phyloP scores from a whole-genome alignment of 2,329 filamentous ascomycete genomes.

The Fusarium napiforme region DNA sequence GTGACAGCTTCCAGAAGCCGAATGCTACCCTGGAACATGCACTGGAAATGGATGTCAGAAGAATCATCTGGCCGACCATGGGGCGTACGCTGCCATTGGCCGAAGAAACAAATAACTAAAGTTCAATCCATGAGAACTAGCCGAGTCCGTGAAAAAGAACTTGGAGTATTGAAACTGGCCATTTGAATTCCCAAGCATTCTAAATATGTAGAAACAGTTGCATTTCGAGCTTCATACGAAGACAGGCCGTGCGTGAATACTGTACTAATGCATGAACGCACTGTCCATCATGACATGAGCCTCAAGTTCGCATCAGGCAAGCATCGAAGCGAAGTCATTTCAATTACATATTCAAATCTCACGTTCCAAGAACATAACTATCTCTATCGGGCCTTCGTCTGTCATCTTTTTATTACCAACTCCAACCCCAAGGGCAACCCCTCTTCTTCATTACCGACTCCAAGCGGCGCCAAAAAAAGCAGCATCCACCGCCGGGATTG shows the following conservation, averaged over 20 bases:
- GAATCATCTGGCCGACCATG: not conserved
- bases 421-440: slow-evolving; percentile 16
- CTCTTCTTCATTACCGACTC: slow-evolving; percentile 27
- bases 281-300: slow-evolving; percentile 29
- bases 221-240: not conserved
- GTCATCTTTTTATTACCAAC: slow-evolving; percentile 34
- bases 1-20: not conserved
- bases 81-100: not conserved
- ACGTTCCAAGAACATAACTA: slow-evolving; percentile 10
- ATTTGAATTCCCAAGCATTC: accelerated
- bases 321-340: slow-evolving; percentile 16
- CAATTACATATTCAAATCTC: slow-evolving; percentile 12
- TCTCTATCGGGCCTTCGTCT: slow-evolving; percentile 20
- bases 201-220: accelerated
- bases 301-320: slow-evolving; percentile 1
- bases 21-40: not conserved
- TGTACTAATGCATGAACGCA: slow-evolving; percentile 15
- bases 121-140: no score
- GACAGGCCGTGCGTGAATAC: slow-evolving; percentile 20
- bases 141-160: no score
- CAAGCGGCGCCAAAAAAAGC: slow-evolving; percentile 10
- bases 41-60: not conserved
- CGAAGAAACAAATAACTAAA: no score
- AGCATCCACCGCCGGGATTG: slow-evolving; percentile 29
- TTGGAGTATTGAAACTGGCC: not conserved